Base-by-base conservation (phyloP, 257 asterid genomes). In the Avicennia marina region DNA sequence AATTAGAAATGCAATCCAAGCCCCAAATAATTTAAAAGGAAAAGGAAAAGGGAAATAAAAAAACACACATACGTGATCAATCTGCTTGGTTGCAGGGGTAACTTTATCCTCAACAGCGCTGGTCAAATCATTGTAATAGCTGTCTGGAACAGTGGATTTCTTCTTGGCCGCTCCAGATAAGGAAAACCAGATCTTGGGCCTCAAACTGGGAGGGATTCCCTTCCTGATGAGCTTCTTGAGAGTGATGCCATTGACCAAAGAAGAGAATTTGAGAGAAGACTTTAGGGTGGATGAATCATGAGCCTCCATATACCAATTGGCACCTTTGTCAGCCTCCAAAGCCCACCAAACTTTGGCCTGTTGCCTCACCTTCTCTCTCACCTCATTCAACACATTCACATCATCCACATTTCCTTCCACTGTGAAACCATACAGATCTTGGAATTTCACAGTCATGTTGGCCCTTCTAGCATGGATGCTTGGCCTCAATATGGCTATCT, bases 391-490 rank as follows among this genome's bases (percentile, higher is more conserved):
- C 51, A 88, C 94, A 77, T 91, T 91, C 13, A 88, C 98, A 75
- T 91, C 98, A 77, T 91, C 98, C 62, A 91, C 98, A 80, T 88
- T 91, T 3, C 98, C 98, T 70, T 88, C 97, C 20, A 91, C 98
- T 0, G 86, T 77, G 75, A 91, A 91, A 19, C 85, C 95, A 62
- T 91, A 91, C 58, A 91, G 83, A 82, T 91, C 98, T 72, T 91
- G 96, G 66, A 91, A 91, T 66, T 91, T 91, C 13, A 91, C 98
- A 13, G 81, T 78, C 68, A 91, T 89, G 36, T 88, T 88, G 40
- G 97, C 98, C 83, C 98, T 76, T 57, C 97, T 72, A 2, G 95
- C 71, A 48, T 86, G 90, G 69, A 91, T 88, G 72, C 98, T 91
- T 25, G 98, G 98, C 82, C 98, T 76, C 74, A 88, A 43, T 9